Conservation (phyloP, 2,329 filamentous ascomycete species). For the Huntiella abstrusa region DNA sequence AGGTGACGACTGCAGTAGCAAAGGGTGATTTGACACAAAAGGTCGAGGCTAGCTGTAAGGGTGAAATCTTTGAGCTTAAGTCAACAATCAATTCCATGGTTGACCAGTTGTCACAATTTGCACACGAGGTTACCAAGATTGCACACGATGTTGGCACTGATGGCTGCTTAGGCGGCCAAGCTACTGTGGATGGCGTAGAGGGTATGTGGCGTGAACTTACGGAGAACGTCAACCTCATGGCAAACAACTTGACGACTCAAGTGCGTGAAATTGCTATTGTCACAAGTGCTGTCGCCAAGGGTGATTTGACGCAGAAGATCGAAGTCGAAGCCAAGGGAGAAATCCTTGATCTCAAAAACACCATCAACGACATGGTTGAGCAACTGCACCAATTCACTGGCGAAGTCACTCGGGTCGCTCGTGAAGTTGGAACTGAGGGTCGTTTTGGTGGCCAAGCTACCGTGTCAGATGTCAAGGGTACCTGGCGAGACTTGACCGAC, state of each 20-base stretch:
- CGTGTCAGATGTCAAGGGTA: too few relatives aligned
- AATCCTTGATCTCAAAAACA: constrained; percentile 87
- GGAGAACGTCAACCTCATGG: constrained; percentile 27
- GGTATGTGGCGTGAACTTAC: constrained; percentile 95
- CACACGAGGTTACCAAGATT: constrained; percentile 88
- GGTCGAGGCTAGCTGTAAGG: constrained; percentile 80
- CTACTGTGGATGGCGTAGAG: constrained; percentile 86
- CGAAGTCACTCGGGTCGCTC: too few relatives aligned
- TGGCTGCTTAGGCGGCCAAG: constrained; percentile 80
- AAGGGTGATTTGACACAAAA: constrained; percentile 48
- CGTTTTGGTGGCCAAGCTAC: too few relatives aligned
- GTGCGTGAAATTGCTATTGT: constrained; percentile 94
- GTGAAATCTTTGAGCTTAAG: constrained; percentile 85
- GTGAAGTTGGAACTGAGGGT: too few relatives aligned
- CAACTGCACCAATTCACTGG: too few relatives aligned
- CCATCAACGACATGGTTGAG: constrained; percentile 46
- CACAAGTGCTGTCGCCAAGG: constrained; percentile 36
- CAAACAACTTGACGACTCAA: constrained; percentile 91
- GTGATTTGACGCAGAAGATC: constrained; percentile 77
- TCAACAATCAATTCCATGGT: constrained; percentile 99
- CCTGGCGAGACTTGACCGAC: too few relatives aligned
- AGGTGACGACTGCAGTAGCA: too few relatives aligned
- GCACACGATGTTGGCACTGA: constrained; percentile 35
- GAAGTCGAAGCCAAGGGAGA: constrained; percentile 84
- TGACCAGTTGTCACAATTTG: constrained; percentile 89